Evolutionary conservation across 176 grass and related monocot genomes (phyloP).

Genomic region (Oropetium thomaeum): DNA sequence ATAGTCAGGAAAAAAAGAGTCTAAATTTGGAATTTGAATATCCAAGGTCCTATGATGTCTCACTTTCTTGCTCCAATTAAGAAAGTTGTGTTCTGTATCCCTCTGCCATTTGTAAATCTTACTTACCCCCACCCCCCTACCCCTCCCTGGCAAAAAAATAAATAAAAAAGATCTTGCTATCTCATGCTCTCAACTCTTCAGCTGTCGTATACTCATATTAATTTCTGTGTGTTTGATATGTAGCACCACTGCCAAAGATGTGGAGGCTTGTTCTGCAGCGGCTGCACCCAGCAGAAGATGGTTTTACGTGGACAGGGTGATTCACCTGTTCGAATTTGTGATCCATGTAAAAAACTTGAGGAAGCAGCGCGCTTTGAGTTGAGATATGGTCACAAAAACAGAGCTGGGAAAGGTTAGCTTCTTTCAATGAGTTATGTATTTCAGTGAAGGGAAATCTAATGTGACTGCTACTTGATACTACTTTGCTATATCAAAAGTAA

Average conservation of each 20-base stretch:
- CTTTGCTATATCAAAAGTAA: slow-evolving; percentile 1
- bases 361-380: slow-evolving; percentile 76
- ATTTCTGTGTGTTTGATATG: slow-evolving; percentile 21
- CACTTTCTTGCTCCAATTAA: background rate
- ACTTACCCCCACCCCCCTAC: no score
- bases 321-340: slow-evolving; percentile 79
- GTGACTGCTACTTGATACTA: slow-evolving; percentile 1
- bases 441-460: slow-evolving; percentile 2
- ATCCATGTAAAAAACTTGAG: slow-evolving; percentile 90
- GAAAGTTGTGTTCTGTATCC: background rate
- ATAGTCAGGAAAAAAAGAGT: background rate
- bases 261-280: slow-evolving; percentile 84
- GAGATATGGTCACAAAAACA: slow-evolving; percentile 78
- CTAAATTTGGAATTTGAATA: background rate
- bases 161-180: background rate
- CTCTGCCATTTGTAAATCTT: slow-evolving; percentile 20
- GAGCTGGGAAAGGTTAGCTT: slow-evolving; percentile 50
- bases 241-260: slow-evolving; percentile 97
- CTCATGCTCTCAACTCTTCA: background rate
- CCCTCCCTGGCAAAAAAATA: background rate
- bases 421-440: slow-evolving; percentile 5
- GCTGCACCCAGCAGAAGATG: slow-evolving; percentile 85
- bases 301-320: slow-evolving; percentile 90
- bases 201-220: background rate
- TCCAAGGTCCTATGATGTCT: background rate